A percentile compares a stretch with the other conserved stretches of the same genome.
Evolutionary conservation across 2,329 filamentous ascomycete species (phyloP).

Genomic region (Fusarium sp.): DNA sequence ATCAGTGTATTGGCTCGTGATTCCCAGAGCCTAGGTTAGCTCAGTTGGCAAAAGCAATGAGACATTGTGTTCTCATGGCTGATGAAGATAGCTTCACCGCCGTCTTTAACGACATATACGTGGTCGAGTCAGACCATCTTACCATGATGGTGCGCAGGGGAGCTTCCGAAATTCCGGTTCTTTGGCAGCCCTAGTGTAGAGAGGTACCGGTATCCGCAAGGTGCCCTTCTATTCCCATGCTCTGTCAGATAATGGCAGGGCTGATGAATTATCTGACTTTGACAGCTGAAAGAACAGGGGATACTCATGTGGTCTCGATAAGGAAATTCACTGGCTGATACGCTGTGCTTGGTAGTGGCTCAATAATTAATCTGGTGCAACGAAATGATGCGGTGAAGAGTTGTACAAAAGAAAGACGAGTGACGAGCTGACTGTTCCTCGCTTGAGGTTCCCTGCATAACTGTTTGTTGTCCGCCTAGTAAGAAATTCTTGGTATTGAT

Average conservation of each 20-base stretch:
- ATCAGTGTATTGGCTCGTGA: not conserved
- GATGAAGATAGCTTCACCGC: not conserved
- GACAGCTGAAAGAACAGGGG: constrained; percentile 17
- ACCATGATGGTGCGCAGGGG: not conserved
- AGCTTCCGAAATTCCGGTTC: not conserved
- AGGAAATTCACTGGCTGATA: constrained; percentile 12
- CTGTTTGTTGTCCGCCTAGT: not conserved
- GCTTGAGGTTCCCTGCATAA: constrained; percentile 30
- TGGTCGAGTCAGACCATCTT: not conserved
- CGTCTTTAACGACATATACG: not conserved
- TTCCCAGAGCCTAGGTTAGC: not conserved
- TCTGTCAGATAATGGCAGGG: constrained; percentile 4
- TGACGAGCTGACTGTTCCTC: constrained; percentile 14
- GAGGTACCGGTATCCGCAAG: not conserved
- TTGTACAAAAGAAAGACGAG: constrained; percentile 5
- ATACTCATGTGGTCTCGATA: constrained; percentile 19
- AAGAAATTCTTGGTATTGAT: not conserved
- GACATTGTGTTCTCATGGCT: not conserved
- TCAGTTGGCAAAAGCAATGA: not conserved
- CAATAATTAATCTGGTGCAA: constrained; percentile 24
- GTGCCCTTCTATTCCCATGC: not conserved
- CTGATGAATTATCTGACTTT: not conserved
- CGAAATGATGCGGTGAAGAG: constrained; percentile 34
- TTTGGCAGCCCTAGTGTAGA: not conserved
- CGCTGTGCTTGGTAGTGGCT: not conserved